A percentile compares a stretch with the other conserved stretches of the same genome.
phyloP scores from a whole-genome alignment of 345 rosid genomes.

The Heritiera fomes region DNA sequence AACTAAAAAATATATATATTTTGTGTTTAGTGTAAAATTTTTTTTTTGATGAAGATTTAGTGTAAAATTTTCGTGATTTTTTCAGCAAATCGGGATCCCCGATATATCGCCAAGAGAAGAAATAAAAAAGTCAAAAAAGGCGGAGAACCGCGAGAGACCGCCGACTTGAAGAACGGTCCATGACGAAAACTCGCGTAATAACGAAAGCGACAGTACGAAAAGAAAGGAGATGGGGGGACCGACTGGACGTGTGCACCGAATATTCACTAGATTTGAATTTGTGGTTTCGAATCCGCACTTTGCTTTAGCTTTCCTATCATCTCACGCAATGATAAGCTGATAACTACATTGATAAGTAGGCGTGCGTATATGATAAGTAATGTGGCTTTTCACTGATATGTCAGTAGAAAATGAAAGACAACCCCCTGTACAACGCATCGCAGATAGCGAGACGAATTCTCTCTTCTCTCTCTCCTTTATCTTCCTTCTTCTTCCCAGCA shows the following conservation, averaged over 20 bases:
- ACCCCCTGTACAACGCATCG: slow-evolving; percentile 73
- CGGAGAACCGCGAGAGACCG: slow-evolving; percentile 13
- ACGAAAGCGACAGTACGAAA: slow-evolving; percentile 43
- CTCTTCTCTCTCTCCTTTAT: slow-evolving; percentile 34
- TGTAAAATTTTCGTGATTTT: no score
- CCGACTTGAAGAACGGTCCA: background rate
- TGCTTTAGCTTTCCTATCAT: slow-evolving; percentile 22
- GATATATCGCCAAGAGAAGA: background rate
- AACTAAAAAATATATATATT: no score
- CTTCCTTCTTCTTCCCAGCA: slow-evolving; percentile 35
- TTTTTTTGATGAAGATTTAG: no score
- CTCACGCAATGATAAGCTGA: slow-evolving; percentile 25
- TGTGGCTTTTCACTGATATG: background rate
- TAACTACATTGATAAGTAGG: rapidly evolving
- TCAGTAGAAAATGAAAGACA: slow-evolving; percentile 41
- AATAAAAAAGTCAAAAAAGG: background rate
- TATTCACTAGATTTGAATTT: slow-evolving; percentile 68
- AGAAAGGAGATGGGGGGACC: slow-evolving; percentile 24
- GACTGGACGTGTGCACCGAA: slow-evolving; percentile 65
- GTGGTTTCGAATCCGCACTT: slow-evolving; percentile 63
- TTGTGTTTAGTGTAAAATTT: no score
- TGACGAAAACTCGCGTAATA: background rate
- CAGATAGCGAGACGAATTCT: slow-evolving; percentile 74
- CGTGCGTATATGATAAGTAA: rapidly evolving
- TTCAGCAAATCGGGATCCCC: background rate